Percentiles rank a stretch among this genome's conserved stretches.
Evolutionary conservation across 108 stramenopile species (phyloP).

Genomic region (Phaeodactylum tricornutum): DNA sequence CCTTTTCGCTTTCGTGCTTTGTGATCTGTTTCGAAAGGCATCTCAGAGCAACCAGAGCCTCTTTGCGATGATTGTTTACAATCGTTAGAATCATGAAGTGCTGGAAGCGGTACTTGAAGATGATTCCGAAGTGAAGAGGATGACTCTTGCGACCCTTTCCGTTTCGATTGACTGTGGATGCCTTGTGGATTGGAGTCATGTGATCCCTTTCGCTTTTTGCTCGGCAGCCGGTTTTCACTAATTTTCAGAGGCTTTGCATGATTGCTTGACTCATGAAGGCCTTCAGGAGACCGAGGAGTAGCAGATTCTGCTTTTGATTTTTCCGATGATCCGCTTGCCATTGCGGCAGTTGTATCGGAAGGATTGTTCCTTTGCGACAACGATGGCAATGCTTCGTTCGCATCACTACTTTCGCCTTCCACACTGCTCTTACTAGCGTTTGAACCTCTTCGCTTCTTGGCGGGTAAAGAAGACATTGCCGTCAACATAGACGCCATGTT

Average conservation of each 20-base stretch:
- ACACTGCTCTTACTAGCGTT: conserved; percentile 1
- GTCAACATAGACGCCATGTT: neutral
- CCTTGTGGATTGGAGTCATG: conserved; percentile 8
- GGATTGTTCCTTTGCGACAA: no score
- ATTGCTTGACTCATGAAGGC: no score
- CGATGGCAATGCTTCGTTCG: no score
- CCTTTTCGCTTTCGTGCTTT: neutral
- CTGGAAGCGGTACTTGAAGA: conserved; percentile 1
- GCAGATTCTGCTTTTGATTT: neutral
- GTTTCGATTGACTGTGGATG: neutral
- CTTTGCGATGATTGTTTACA: neutral
- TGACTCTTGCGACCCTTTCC: no score
- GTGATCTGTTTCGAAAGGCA: neutral
- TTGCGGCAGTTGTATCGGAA: neutral
- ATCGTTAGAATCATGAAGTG: neutral
- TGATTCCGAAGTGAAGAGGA: neutral
- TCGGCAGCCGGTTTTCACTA: conserved; percentile 5
- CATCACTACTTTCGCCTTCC: no score
- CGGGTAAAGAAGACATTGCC: neutral
- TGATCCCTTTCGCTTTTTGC: conserved; percentile 17
- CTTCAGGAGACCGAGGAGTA: neutral
- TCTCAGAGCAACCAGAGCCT: neutral
- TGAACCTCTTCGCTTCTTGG: conserved; percentile 4
- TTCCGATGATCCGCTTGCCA: neutral
- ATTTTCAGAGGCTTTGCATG: no score